Evolutionary conservation across 768 basidiomycete genomes (phyloP), one percentile per base, ranked within the genome.

Genomic region (Cyclocybe aegerita): DNA sequence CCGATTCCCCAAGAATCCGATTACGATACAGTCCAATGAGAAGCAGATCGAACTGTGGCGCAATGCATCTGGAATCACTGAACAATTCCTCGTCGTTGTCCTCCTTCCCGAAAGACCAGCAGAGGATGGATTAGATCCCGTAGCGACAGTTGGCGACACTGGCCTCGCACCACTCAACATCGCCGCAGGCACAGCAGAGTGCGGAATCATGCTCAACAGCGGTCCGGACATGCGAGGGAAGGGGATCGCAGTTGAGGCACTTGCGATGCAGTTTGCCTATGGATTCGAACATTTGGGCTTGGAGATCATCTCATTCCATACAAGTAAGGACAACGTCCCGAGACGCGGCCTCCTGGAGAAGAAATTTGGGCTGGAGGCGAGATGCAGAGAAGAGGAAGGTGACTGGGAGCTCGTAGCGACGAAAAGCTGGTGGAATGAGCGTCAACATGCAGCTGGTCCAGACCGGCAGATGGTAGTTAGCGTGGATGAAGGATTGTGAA

Each of bases 141-240:
- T 7, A 39, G 48, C 44, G 4, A 59, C 54, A 10, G 55, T 61
- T 10, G 58, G 61, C 32, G 58, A 62, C 17, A 48, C 58, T 4
- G 57, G 58, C 17, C 29, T 58, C 16, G 41, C 41, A 4, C 50
- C 54, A 7, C 23, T 59, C 39, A 43, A 62, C 29, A 41, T 48
- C 9, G 48, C 33, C 15, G 48, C 37, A 6, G 58, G 60, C 31
- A 45, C 56, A 7, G 54, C 44, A 31, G 60, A 62, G 31, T 54
- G 49, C 17, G 60, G 60, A 4, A 54, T 62, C 32, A 56, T 62
- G 61, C 53, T 62, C 36, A 58, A 59, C 15, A 60, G 61, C 41
- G 55, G 48, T 4, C 57, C 60, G 0, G 8, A 47, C 4, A 48
- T 57, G 14, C 54, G 60, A 30, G 58, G 61, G 1, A 51, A 58